phyloP scores from a whole-genome alignment of 208 protist genomes.

The Angomonas deanei region DNA sequence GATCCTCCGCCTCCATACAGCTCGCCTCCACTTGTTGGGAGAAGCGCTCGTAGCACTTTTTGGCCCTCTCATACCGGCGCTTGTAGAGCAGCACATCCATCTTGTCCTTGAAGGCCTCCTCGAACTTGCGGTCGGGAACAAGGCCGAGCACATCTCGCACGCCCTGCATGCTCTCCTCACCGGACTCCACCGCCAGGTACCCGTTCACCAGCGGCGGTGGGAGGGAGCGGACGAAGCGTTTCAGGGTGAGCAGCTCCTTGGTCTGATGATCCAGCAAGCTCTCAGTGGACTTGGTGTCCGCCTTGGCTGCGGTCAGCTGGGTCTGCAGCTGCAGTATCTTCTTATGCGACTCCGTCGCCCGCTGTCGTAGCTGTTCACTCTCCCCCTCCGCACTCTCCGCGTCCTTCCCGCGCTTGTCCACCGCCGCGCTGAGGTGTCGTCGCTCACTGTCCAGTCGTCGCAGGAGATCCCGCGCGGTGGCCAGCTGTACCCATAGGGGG shows the following conservation, averaged over 20 bases:
- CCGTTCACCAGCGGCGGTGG: conserved; percentile 16
- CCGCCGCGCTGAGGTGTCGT: conserved; percentile 19
- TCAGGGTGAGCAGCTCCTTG: conserved; percentile 46
- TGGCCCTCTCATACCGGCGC: conserved; percentile 15
- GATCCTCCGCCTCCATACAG: conserved; percentile 43
- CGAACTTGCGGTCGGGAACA: conserved; percentile 63
- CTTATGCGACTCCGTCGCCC: conserved; percentile 22
- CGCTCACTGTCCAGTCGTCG: conserved; percentile 59
- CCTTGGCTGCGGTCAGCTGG: conserved; percentile 10
- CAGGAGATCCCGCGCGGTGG: conserved; percentile 33
- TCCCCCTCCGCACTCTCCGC: conserved; percentile 15
- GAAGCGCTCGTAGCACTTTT: conserved; percentile 21
- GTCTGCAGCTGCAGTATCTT: conserved; percentile 17
- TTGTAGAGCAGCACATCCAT: conserved; percentile 44
- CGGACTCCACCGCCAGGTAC: conserved; percentile 3
- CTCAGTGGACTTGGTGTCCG: conserved; percentile 16
- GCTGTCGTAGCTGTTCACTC: conserved; percentile 15
- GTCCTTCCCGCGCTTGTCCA: conserved; percentile 18
- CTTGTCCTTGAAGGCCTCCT: conserved; percentile 75
- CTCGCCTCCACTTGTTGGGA: conserved; percentile 28
- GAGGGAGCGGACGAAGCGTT: conserved; percentile 36
- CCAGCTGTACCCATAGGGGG: conserved; percentile 24
- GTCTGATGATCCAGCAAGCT: conserved; percentile 14
- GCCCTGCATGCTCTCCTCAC: not conserved
- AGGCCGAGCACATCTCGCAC: conserved; percentile 13